Conservation (phyloP, 371 early-diverging fungal genomes). For the Syncephalastrum monosporum region DNA sequence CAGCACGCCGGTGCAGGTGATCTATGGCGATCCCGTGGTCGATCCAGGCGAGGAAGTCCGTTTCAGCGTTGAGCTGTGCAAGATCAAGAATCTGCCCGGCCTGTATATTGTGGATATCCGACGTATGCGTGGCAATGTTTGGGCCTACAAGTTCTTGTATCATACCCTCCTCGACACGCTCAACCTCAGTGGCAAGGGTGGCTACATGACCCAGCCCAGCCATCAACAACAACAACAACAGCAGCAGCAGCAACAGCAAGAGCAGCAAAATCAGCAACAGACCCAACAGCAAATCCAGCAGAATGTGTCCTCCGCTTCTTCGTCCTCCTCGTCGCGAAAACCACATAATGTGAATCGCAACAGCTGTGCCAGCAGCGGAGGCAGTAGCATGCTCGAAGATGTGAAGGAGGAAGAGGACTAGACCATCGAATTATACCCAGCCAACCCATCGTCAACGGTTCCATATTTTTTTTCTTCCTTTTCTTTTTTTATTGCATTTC, state of each 20-base stretch:
- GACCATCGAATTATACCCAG: no score
- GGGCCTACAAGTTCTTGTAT: conserved; percentile 92
- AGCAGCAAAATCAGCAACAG: conserved; percentile 16
- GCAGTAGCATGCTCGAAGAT: conserved; percentile 23
- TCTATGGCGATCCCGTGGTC: conserved; percentile 91
- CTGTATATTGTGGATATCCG: conserved; percentile 90
- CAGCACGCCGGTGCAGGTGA: conserved; percentile 39
- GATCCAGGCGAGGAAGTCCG: conserved; percentile 84
- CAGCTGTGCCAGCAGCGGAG: conserved; percentile 20
- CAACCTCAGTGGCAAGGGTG: conserved; percentile 54
- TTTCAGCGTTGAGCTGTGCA: conserved; percentile 86
- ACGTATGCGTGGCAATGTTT: conserved; percentile 87
- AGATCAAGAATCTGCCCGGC: conserved; percentile 84
- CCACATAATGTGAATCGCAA: conserved; percentile 6
- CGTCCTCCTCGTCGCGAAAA: conserved; percentile 3
- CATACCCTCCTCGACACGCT: conserved; percentile 64
- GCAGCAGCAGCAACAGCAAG: background rate
- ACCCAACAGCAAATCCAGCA: background rate
- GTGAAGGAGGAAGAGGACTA: conserved; percentile 15
- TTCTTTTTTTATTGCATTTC: no score
- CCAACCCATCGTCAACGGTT: background rate
- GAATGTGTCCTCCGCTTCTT: conserved; percentile 5
- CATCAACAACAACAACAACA: background rate
- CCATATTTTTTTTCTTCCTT: background rate
- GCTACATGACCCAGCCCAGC: conserved; percentile 15